A percentile compares a stretch with the other conserved stretches of the same genome.
These are phyloP conservation scores for Acanthochlamys bracteata DNA, from an alignment of 106 monocot genomes.

Conservation along the genomic window DNA sequence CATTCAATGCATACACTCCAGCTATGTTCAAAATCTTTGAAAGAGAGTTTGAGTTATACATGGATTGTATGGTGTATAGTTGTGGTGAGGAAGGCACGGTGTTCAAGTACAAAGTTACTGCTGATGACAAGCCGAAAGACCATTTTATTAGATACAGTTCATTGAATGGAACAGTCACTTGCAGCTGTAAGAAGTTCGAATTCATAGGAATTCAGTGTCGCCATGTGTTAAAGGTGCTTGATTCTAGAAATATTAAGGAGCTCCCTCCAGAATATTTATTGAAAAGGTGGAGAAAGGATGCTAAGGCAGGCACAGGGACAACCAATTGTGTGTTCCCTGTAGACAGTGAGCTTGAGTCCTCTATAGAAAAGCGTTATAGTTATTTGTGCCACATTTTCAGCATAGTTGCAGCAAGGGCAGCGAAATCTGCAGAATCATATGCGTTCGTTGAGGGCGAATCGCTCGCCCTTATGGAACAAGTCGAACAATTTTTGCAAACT, in stretches of 20 bases:
- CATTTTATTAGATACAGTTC: conserved; percentile 57
- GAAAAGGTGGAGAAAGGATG: conserved; percentile 72
- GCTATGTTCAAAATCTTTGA: conserved; percentile 64
- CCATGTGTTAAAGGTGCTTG: conserved; percentile 68
- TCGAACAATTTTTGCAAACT: conserved; percentile 33
- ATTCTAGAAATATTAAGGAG: conserved; percentile 64
- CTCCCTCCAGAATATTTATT: conserved; percentile 49
- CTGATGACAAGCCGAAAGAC: conserved; percentile 30
- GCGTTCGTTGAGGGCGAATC: conserved; percentile 45
- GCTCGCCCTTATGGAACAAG: conserved; percentile 36
- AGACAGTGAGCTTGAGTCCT: conserved; percentile 30
- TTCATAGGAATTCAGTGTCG: conserved; percentile 59
- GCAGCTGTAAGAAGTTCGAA: conserved; percentile 66
- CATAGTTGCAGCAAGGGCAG: conserved; percentile 40
- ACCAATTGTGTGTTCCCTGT: conserved; percentile 9
- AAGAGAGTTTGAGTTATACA: conserved; percentile 60
- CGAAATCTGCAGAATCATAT: conserved; percentile 36
- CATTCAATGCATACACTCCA: conserved; percentile 48
- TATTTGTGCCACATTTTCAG: conserved; percentile 49
- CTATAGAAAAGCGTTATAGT: conserved; percentile 29
- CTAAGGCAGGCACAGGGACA: conserved; percentile 27
- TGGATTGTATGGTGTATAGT: conserved; percentile 52
- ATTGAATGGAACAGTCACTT: conserved; percentile 25
- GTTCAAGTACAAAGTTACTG: conserved; percentile 40
- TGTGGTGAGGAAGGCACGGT: conserved; percentile 36